Base-by-base conservation (phyloP, 176 grass and related monocot species). In the Aegilops bicornis region DNA sequence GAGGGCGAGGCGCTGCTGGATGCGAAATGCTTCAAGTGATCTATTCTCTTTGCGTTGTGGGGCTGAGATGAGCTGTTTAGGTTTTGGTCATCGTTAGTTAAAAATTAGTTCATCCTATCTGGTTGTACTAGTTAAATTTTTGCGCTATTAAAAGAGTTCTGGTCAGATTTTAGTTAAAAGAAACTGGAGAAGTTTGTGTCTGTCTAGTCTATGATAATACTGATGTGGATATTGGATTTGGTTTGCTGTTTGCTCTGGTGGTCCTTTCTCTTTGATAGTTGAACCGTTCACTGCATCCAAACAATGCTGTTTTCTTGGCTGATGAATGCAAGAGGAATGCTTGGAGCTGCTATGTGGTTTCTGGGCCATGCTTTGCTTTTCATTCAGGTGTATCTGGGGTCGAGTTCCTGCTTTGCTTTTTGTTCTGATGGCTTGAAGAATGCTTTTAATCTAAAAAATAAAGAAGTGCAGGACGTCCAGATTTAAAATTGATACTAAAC, bases 21-120 rank as follows among this genome's bases (percentile, higher is more conserved):
- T 59, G 95, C 95, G 23, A 98, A 95, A 54, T 98, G 95, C 86
- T 95, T 98, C 81, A 98, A 93, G 73, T 93, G 92, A 52, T 52
- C 14, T 50, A 13, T 50, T 15, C 47, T 52, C 48, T 52, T 52
- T 52, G 1, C 5, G 15, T 6, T 6, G 48, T 2, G 48, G 4
- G 5, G 5, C 48, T 52, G 1, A 93, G 8, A 84, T 76, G 31
- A 17, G 65, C 17, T 69, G 12, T 64, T 42, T 80, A 80, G 58
- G 8, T 47, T 85, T 85, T 75, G 35, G 19, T 24, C 23, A 8
- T 27, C 2, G 5, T 52, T 7, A 22, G 20, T 73, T 58, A 12
- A 48, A 81, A 29, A 15, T 68, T 60, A 50, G 74, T 79, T 78
- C 22, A 70, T 88, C 62, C 67, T 77, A 32, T 22, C 47, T 10